Conservation (phyloP, 768 basidiomycete genomes). For the Pulveroboletus sp. region DNA sequence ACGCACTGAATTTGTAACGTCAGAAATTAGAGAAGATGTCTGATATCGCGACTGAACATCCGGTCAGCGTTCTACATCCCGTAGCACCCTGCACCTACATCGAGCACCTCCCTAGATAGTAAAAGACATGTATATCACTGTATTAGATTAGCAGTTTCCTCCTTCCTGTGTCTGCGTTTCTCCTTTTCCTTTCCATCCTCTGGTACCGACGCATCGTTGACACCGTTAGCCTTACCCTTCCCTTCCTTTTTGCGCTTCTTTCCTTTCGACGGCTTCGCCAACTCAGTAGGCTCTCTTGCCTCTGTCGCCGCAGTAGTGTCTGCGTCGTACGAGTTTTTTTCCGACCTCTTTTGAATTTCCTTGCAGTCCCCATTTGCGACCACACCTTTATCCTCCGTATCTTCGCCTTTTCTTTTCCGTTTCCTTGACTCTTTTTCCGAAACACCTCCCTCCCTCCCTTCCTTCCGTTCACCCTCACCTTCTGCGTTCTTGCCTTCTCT, state of each 20-base stretch:
- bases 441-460: no score
- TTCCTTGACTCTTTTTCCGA: constrained; percentile 30
- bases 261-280: constrained; percentile 10
- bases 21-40: no score
- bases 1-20: no score
- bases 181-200: constrained; percentile 28
- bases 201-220: constrained; percentile 11
- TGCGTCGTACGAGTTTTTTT: constrained; percentile 9
- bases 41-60: no score
- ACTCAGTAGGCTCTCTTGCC: constrained; percentile 9
- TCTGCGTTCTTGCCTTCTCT: no score
- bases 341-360: constrained; percentile 22
- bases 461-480: no score
- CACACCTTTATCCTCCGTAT: constrained; percentile 3
- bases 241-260: constrained; percentile 26
- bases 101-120: not conserved
- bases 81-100: not conserved
- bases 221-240: constrained; percentile 1
- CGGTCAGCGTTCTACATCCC: not conserved
- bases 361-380: constrained; percentile 4
- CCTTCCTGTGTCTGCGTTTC: constrained; percentile 25
- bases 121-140: not conserved
- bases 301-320: constrained; percentile 4
- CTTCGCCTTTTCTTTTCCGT: constrained; percentile 26
- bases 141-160: not conserved